Conservation (phyloP, 179 eudicot genomes). For the Silene vulgaris region DNA sequence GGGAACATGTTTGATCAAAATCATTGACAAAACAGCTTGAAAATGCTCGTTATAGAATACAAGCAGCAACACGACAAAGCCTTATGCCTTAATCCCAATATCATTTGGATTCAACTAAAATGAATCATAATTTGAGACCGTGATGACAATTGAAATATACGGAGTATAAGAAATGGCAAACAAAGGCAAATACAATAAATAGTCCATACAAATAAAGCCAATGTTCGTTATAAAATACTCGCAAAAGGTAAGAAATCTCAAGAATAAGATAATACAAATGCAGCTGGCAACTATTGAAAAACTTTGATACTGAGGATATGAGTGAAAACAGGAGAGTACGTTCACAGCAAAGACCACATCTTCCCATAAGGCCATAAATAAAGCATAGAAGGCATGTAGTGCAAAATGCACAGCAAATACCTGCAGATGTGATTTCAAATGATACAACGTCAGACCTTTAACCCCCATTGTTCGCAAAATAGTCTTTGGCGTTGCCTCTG, state of each 20-base stretch:
- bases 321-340: not conserved
- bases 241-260: not conserved
- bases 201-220: not conserved
- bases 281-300: not conserved
- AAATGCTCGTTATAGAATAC: too few species aligned
- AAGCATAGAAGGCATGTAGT: not conserved
- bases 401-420: slow-evolving; percentile 25
- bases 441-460: slow-evolving; percentile 74
- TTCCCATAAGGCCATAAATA: not conserved
- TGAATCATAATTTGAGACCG: not conserved
- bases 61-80: not conserved
- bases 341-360: not conserved
- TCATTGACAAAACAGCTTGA: not conserved
- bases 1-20: not conserved
- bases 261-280: not conserved
- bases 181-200: not conserved
- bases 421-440: slow-evolving; percentile 83
- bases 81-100: too few species aligned
- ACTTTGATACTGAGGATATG: not conserved
- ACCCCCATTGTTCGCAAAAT: slow-evolving; percentile 78
- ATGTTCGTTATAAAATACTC: not conserved
- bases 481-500: slow-evolving; percentile 82
- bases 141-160: not conserved
- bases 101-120: not conserved
- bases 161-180: not conserved